A percentile compares a stretch with the other conserved stretches of the same genome.
Conservation (phyloP, 2,329 filamentous ascomycete genomes). For the Rachicladosporium sp. region DNA sequence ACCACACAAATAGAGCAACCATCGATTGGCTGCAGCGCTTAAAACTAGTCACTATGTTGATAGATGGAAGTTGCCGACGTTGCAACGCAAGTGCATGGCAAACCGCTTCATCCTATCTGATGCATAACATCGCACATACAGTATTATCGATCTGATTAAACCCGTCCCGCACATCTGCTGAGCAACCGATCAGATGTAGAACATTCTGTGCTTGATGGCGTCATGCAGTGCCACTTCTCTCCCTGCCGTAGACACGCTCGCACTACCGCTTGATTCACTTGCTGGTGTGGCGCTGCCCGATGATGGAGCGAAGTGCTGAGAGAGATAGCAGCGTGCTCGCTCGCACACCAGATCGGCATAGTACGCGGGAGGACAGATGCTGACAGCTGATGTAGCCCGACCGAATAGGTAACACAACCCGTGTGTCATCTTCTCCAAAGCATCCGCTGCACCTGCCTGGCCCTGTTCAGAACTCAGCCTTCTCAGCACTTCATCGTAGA, state of each 20-base stretch:
- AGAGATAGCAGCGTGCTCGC: conserved; percentile 7
- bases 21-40: too few relatives aligned
- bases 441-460: neutral
- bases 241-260: too few relatives aligned
- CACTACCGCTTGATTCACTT: too few relatives aligned
- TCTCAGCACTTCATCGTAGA: neutral
- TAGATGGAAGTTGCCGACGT: neutral
- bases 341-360: conserved; percentile 28
- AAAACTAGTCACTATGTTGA: neutral
- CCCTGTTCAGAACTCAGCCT: neutral
- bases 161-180: neutral
- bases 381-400: conserved; percentile 18
- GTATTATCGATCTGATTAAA: neutral
- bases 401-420: conserved; percentile 22
- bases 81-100: neutral
- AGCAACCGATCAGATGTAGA: neutral
- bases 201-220: neutral
- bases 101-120: neutral
- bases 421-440: conserved; percentile 7
- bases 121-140: neutral
- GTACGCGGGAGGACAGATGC: conserved; percentile 25
- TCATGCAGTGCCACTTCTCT: neutral
- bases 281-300: too few relatives aligned
- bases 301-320: too few relatives aligned
- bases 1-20: too few relatives aligned